Base-by-base conservation (phyloP, 2,329 filamentous ascomycete genomes). In the Sordariomycetes sp. region DNA sequence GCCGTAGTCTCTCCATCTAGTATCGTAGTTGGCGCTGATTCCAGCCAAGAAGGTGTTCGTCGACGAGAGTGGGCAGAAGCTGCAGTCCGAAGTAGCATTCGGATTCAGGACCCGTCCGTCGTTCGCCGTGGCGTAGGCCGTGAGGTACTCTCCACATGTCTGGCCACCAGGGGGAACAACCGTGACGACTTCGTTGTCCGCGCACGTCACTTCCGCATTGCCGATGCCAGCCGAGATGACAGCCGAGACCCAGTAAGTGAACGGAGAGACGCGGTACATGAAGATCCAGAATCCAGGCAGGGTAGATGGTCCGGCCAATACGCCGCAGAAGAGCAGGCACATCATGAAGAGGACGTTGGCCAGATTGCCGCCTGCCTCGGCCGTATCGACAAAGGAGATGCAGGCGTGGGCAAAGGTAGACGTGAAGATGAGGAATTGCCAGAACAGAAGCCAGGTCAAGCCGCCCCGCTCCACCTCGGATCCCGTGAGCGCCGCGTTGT, bases 211-310 rank as follows among this genome's bases (percentile, higher is more conserved):
- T 0, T 70, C 54, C 0, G 81, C 81, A 63, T 86, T 84, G n/a
- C n/a, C n/a, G n/a, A n/a, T 48, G 87, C 86, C 4, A 95, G 72
- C 2, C 81, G 87, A 0, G 80, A 80, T 0, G 85, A 78, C 0
- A 92, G 69, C 72, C 10, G 79, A 78, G 25, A 92, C 81, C 17
- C 92, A 73, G 67, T 95, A 96, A 0, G 87, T 91, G 63, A 96
- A 87, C 0, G 90, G 90, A 0, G 85, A 90, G 54, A 90, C 72
- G 53, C 86, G 81, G 70, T 92, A 92, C 84, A 90, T 88, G 75
- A 90, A 90, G 63, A 86, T 84, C 87, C 88, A 92, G 76, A 91
- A 90, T 6, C 80, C 73, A 0, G 88, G 87, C 36, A 92, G 77
- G 2, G 71, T 68, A 2, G 71, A 68, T 0, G 86, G 85, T 5